Evolutionary conservation across 441 rosid genomes (phyloP), one percentile per base, ranked within the genome.

Genomic region (Arabidopsis hybrid): DNA sequence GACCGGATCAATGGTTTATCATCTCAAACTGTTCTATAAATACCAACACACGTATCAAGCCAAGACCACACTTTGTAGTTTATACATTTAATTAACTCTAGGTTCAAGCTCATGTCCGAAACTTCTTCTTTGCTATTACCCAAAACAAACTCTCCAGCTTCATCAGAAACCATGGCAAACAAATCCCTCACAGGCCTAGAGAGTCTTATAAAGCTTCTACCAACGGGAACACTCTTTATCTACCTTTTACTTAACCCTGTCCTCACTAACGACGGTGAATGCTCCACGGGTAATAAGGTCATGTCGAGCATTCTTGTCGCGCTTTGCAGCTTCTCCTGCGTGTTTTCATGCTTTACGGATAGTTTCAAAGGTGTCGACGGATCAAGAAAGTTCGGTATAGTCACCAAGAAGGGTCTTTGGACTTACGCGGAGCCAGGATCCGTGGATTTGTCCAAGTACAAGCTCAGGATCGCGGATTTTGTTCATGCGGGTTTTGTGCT

Each of bases 241-340:
- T 94, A 84, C 80, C 95, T 89, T 56, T 89, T 90, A 86, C 95
- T 94, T 4, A 90, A 86, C 80, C 97, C 97, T 65, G 71, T 92
- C 51, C 10, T 92, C 10, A 82, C 97, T 83, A 85, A 93, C 84
- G 85, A 78, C 4, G 98, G 98, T 36, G 51, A 79, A 0, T 93
- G 98, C 71, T 56, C 69, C 77, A 12, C 83, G 9, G 2, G 42
- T 39, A 83, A 90, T 80, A 86, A 87, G 82, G 78, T 76, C 80
- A 71, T 90, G 26, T 80, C 87, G 6, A 74, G 82, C 42, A 59
- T 89, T 49, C 86, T 91, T 11, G 82, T 93, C 1, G 78, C 52
- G 1, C 68, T 86, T n/a, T 88, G 96, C 47, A 91, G 88, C 68
- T 66, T 91, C 67, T 84, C 91, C 0, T 93, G 97, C 70, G 81